A percentile compares a stretch with the other conserved stretches of the same genome.
Evolutionary conservation across 345 rosid species (phyloP).

Genomic region (Citropsis articulata): DNA sequence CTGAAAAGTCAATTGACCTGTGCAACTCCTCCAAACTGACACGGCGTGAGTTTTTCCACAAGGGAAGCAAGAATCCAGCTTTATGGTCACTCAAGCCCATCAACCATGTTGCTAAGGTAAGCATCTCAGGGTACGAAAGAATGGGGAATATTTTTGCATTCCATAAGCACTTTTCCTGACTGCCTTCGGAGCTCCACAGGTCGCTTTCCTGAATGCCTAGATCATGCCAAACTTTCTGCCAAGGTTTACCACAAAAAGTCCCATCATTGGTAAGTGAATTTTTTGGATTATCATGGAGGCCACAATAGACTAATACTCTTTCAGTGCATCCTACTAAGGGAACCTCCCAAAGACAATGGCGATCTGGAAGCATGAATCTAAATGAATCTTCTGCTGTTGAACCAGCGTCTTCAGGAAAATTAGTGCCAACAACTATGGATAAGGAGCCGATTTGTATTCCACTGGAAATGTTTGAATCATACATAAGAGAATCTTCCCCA

Average conservation of each 20-base stretch:
- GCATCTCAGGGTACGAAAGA: constrained; percentile 75
- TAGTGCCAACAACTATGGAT: constrained; percentile 79
- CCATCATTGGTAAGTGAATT: constrained; percentile 54
- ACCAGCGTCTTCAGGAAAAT: constrained; percentile 48
- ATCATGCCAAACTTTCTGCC: constrained; percentile 68
- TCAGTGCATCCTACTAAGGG: constrained; percentile 69
- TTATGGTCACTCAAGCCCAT: constrained; percentile 70
- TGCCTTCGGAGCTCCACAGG: constrained; percentile 56
- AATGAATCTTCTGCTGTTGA: constrained; percentile 33
- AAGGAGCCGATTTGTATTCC: constrained; percentile 88
- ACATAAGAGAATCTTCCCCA: constrained; percentile 93
- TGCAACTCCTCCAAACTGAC: constrained; percentile 98
- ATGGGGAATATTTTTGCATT: constrained; percentile 84
- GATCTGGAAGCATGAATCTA: constrained; percentile 87
- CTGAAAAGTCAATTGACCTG: constrained; percentile 77
- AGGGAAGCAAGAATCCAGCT: constrained; percentile 37
- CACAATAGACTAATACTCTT: constrained; percentile 78
- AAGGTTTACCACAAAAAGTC: constrained; percentile 93
- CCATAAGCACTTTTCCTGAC: constrained; percentile 85
- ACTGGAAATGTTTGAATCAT: constrained; percentile 65
- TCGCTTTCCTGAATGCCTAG: constrained; percentile 69
- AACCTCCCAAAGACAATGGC: constrained; percentile 98
- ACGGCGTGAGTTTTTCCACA: constrained; percentile 77
- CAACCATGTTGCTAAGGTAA: constrained; percentile 74
- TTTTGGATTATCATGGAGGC: constrained; percentile 96